Conservation (phyloP, 2,329 filamentous ascomycete species). For the Drechslera avenae region DNA sequence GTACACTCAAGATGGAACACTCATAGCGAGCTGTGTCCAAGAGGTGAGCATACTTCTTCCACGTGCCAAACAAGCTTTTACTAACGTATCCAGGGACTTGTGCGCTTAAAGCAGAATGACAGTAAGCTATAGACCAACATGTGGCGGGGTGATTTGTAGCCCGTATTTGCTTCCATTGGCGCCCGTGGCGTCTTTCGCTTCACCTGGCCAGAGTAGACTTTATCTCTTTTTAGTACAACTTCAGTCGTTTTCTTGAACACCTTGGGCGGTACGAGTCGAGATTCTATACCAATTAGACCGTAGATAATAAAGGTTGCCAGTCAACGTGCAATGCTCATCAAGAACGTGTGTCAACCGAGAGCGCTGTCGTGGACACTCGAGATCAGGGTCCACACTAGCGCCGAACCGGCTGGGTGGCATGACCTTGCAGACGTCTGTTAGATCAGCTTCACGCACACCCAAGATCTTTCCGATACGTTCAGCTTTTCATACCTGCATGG, state of each 20-base stretch:
- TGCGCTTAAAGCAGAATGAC: constrained; percentile 21
- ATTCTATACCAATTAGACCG: too few relatives aligned
- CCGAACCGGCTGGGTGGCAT: constrained; percentile 1
- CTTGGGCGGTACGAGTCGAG: too few relatives aligned
- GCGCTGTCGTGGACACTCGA: not conserved
- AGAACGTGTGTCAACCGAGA: too few relatives aligned
- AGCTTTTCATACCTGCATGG: too few relatives aligned
- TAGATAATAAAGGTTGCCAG: too few relatives aligned
- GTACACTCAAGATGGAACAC: constrained; percentile 69
- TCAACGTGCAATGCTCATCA: too few relatives aligned
- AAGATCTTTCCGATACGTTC: not conserved
- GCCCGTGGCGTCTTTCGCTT: not conserved
- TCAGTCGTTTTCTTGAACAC: not conserved
- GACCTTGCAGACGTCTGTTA: not conserved
- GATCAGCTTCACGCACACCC: not conserved
- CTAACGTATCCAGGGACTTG: constrained; percentile 18
- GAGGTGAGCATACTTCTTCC: constrained; percentile 59
- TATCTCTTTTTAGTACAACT: not conserved
- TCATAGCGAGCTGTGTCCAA: constrained; percentile 80
- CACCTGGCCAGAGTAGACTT: not conserved
- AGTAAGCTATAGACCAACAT: constrained; percentile 13
- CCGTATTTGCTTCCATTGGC: not conserved
- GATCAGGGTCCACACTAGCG: constrained; percentile 9
- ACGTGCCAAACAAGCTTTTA: not conserved
- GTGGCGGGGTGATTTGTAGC: not conserved